These are phyloP conservation scores for Venturia aucupariae DNA, from an alignment of 2,329 filamentous ascomycete species.

Conservation along the genomic window DNA sequence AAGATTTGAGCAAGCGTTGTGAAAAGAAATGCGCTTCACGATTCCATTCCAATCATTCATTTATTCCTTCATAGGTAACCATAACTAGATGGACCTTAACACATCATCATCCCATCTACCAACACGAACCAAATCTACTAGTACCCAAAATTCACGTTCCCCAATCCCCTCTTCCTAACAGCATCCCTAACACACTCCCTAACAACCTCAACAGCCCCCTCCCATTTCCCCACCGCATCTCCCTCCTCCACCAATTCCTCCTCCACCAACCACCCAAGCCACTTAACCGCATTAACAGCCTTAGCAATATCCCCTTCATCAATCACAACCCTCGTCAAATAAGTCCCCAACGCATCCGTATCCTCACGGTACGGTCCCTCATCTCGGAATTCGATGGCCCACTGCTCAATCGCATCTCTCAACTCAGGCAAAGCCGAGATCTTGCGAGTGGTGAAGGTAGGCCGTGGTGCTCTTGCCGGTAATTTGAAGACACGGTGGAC, in stretches of 20 bases:
- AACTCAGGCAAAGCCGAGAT: conserved; percentile 53
- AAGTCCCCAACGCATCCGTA: conserved; percentile 62
- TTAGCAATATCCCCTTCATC: conserved; percentile 75
- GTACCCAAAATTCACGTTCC: conserved; percentile 33
- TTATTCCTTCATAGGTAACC: no score
- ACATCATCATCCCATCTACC: not conserved
- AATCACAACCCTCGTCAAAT: conserved; percentile 59
- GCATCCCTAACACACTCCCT: conserved; percentile 32
- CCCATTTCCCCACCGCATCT: conserved; percentile 13
- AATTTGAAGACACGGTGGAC: conserved; percentile 31
- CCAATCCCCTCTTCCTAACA: conserved; percentile 36
- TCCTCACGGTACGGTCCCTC: conserved; percentile 76
- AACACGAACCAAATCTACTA: not conserved
- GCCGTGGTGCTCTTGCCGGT: conserved; percentile 42
- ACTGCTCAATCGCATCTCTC: conserved; percentile 63
- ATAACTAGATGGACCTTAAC: no score
- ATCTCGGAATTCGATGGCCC: conserved; percentile 61
- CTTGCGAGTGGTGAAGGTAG: conserved; percentile 53
- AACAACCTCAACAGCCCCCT: not conserved
- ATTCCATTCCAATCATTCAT: no score
- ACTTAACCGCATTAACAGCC: conserved; percentile 58
- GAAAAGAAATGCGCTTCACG: no score
- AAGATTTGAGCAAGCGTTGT: no score
- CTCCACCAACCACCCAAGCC: conserved; percentile 41
- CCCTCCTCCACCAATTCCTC: conserved; percentile 19